Base-by-base conservation (phyloP, 106 monocot species). In the Dendrobium huoshanense region DNA sequence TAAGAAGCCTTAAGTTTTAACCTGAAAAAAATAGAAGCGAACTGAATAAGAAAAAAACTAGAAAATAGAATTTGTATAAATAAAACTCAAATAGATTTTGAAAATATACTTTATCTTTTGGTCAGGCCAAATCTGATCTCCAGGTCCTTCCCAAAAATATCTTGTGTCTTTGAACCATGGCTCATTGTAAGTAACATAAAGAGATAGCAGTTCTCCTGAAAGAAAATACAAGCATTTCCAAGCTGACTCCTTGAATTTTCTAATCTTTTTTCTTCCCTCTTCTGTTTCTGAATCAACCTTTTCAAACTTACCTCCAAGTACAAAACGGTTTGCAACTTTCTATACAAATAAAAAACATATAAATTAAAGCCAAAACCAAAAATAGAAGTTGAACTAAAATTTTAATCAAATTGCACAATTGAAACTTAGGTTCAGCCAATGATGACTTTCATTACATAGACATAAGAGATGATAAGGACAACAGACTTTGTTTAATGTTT, bases 81-180 rank as follows among this genome's bases (percentile, higher is more conserved):
- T 29, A 55, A 55, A 22, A 55, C 61, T 24, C n/a, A n/a, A 67
- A 49, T 25, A 74, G 42, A 25, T 29, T 41, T 27, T n/a, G 55
- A 27, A 55, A 29, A 73, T 0, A 77, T 87, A 96, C 95, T 96
- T 96, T 41, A 86, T 87, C 80, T 90, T 91, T 59, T 87, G 87
- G 80, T 91, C 88, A 77, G 93, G 93, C 96, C 96, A 96, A 55
- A 87, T 82, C 81, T 93, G 93, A 15, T 93, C 83, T 73, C 93
- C 96, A n/a, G 93, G 96, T 43, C 96, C 96, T 51, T 85, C 83
- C 96, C 96, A 96, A 83, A 91, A 96, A 75, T 77, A 88, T 78
- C 70, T 87, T n/a, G 96, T 88, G 85, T 81, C 90, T 79, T 74
- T 93, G 81, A 93, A 88, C 96, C 93, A 96, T 77, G 93, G 90